Conservation (phyloP, 805 yeast genomes). For the Torulaspora franciscae region DNA sequence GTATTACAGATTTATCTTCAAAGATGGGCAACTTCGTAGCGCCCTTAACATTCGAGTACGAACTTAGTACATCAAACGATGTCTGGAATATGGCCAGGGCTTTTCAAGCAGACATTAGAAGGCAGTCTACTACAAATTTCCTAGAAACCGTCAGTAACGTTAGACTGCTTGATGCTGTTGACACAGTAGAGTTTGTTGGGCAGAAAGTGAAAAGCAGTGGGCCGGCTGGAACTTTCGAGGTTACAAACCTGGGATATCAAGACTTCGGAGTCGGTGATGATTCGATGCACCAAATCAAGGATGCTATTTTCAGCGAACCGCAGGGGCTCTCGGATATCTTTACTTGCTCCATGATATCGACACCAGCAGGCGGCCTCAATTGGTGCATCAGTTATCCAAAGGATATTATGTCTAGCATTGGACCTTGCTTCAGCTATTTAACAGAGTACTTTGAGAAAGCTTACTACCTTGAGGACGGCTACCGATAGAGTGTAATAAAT, state of each 20-base stretch:
- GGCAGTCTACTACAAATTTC: slow-evolving; percentile 8
- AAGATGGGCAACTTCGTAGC: slow-evolving; percentile 28
- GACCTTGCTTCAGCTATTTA: slow-evolving; percentile 5
- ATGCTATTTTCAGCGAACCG: slow-evolving; percentile 29
- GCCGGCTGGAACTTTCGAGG: slow-evolving; percentile 29
- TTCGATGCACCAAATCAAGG: slow-evolving; percentile 12
- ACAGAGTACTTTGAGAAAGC: neutral
- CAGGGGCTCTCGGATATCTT: slow-evolving; percentile 27
- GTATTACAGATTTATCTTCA: slow-evolving; percentile 5
- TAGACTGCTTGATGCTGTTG: slow-evolving; percentile 24
- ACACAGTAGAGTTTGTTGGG: slow-evolving; percentile 17
- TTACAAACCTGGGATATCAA: slow-evolving; percentile 29
- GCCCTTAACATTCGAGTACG: slow-evolving; percentile 10
- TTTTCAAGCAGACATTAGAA: slow-evolving; percentile 7
- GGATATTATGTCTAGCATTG: slow-evolving; percentile 6
- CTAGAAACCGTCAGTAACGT: slow-evolving; percentile 16
- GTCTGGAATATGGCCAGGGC: slow-evolving; percentile 21
- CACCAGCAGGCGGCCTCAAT: slow-evolving; percentile 26
- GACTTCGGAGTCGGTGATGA: slow-evolving; percentile 12
- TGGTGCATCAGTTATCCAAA: slow-evolving; percentile 25
- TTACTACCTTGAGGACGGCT: neutral
- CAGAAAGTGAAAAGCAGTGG: slow-evolving; percentile 17
- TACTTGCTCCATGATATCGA: slow-evolving; percentile 23
- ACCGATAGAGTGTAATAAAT: neutral
- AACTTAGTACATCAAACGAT: slow-evolving; percentile 1